A percentile compares a stretch with the other conserved stretches of the same genome.
phyloP scores from a whole-genome alignment of 2,329 filamentous ascomycete genomes.

The Venturia carpophila region DNA sequence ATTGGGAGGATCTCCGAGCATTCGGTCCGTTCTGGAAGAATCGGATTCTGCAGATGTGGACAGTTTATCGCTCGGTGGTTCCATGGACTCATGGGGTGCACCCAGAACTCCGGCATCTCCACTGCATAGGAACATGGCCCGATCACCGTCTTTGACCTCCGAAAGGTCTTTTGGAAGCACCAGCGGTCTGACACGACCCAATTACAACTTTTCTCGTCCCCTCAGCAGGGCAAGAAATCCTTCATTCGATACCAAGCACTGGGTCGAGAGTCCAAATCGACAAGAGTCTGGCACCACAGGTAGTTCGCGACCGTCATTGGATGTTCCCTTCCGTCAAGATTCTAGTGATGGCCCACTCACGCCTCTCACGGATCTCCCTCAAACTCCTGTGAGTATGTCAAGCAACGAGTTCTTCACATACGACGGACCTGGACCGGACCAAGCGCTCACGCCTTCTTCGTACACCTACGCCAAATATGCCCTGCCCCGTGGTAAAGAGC shows the following conservation, averaged over 20 bases:
- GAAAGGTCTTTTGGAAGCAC: slow-evolving; percentile 60
- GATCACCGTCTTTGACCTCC: slow-evolving; percentile 79
- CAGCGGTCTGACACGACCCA: slow-evolving; percentile 55
- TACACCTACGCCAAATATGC: slow-evolving; percentile 83
- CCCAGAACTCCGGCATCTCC: slow-evolving; percentile 68
- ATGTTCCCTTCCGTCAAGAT: slow-evolving; percentile 53
- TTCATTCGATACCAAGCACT: slow-evolving; percentile 33
- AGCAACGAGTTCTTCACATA: slow-evolving; percentile 58
- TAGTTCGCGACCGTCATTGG: slow-evolving; percentile 30
- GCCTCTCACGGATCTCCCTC: slow-evolving; percentile 52
- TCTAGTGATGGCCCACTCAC: slow-evolving; percentile 63
- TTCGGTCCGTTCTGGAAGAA: slow-evolving; percentile 32
- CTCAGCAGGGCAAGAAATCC: slow-evolving; percentile 65
- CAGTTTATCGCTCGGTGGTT: slow-evolving; percentile 46
- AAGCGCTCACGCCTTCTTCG: slow-evolving; percentile 46
- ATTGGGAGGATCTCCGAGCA: slow-evolving; percentile 33
- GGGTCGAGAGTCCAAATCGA: slow-evolving; percentile 26
- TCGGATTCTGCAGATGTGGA: slow-evolving; percentile 63
- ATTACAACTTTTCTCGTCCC: slow-evolving; percentile 91
- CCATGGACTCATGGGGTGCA: slow-evolving; percentile 56
- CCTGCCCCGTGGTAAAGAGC: slow-evolving; percentile 70
- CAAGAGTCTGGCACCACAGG: slow-evolving; percentile 34
- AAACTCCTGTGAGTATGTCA: slow-evolving; percentile 65
- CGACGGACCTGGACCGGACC: slow-evolving; percentile 37
- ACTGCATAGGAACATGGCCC: slow-evolving; percentile 56